Evolutionary conservation across 2,329 filamentous ascomycete species (phyloP).

Genomic region (Cladosporium sphaerospermum): DNA sequence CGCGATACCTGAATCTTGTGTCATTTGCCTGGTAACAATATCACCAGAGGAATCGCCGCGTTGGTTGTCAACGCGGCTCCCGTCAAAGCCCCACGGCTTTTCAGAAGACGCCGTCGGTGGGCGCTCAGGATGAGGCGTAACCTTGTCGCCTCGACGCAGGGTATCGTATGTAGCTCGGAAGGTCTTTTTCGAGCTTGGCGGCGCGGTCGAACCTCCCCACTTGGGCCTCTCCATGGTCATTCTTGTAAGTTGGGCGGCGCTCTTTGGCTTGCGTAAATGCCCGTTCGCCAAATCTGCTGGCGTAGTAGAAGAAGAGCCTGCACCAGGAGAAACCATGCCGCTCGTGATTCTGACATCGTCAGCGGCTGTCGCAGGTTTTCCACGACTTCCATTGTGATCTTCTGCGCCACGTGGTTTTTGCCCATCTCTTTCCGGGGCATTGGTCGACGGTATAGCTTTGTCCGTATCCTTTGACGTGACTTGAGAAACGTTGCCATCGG

Average conservation of each 20-base stretch:
- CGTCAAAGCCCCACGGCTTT: slow-evolving; percentile 1
- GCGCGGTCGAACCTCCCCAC: not conserved
- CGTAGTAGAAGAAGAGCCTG: no score
- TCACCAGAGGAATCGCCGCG: not conserved
- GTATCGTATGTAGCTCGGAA: slow-evolving; percentile 4
- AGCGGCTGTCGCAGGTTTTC: not conserved
- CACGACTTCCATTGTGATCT: no score
- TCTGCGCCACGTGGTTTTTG: no score
- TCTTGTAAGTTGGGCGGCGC: not conserved
- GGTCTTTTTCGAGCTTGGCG: not conserved
- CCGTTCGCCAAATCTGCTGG: not conserved
- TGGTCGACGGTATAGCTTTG: no score
- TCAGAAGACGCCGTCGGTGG: not conserved
- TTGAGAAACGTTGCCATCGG: no score
- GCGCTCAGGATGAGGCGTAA: not conserved
- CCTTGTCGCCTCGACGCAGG: slow-evolving; percentile 5
- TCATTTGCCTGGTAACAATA: not conserved
- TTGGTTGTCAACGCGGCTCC: not conserved
- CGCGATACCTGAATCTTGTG: not conserved
- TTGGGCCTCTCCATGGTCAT: not conserved
- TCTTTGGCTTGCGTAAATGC: not conserved
- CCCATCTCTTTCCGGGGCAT: no score
- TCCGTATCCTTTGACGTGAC: no score
- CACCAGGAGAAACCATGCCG: no score
- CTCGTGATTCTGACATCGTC: not conserved